Conservation (phyloP, 257 asterid genomes). For the Ocimum tenuiflorum region DNA sequence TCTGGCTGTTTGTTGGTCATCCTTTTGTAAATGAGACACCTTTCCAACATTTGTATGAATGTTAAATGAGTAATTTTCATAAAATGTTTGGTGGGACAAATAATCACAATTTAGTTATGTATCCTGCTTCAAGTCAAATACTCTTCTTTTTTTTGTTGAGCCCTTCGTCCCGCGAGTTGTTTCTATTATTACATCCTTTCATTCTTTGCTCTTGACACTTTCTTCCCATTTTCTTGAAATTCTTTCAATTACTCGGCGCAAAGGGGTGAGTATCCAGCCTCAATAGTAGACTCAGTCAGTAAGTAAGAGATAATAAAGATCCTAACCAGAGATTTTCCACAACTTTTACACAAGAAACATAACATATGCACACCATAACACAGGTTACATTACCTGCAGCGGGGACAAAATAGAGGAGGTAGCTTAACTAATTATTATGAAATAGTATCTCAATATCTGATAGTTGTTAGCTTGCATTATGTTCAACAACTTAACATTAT, state of each 20-base stretch:
- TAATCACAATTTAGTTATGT: neutral
- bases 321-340: neutral
- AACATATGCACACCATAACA: neutral
- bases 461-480: neutral
- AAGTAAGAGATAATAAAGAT: neutral
- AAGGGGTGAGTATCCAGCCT: neutral
- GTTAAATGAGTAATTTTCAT: neutral
- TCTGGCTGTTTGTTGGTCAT: neutral
- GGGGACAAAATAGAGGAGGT: neutral
- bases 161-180: neutral
- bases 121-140: neutral
- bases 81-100: neutral
- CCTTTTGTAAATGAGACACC: neutral
- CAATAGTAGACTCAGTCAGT: neutral
- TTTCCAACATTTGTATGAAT: neutral
- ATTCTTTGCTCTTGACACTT: neutral
- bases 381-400: neutral
- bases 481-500: neutral
- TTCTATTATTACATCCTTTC: neutral
- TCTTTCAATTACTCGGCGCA: neutral
- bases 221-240: neutral
- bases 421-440: neutral
- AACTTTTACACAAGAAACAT: neutral
- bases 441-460: neutral
- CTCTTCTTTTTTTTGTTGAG: neutral